Evolutionary conservation across 2,329 filamentous ascomycete genomes (phyloP).

Genomic region (Orbilia brochopaga): DNA sequence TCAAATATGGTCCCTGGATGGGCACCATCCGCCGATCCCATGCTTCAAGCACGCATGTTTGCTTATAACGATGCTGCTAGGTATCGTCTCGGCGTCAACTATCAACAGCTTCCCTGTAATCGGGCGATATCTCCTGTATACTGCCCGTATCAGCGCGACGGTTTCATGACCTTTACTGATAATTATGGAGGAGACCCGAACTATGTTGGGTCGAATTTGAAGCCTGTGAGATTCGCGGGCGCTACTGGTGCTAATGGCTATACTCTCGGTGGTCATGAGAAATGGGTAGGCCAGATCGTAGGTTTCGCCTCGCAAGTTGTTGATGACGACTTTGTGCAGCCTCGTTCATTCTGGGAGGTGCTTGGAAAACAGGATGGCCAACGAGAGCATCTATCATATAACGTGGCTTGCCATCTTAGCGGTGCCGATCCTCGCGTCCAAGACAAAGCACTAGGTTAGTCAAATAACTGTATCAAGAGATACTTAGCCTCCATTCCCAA

Average conservation of each 20-base stretch:
- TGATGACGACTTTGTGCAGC: slow-evolving; percentile 63
- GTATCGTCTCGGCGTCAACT: slow-evolving; percentile 69
- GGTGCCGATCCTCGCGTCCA: slow-evolving; percentile 65
- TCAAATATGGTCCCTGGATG: slow-evolving; percentile 70
- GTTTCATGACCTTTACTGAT: slow-evolving; percentile 55
- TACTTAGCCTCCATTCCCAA: neutral
- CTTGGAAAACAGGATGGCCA: slow-evolving; percentile 63
- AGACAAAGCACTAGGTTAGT: slow-evolving; percentile 68
- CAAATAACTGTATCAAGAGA: slow-evolving; percentile 60
- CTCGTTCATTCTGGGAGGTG: slow-evolving; percentile 62
- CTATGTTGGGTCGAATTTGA: slow-evolving; percentile 58
- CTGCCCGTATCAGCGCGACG: slow-evolving; percentile 60
- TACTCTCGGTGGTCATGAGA: slow-evolving; percentile 53
- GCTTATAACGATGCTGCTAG: slow-evolving; percentile 69
- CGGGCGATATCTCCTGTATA: slow-evolving; percentile 40
- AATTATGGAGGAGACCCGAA: slow-evolving; percentile 62
- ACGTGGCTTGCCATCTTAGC: slow-evolving; percentile 66
- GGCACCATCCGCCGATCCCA: slow-evolving; percentile 68
- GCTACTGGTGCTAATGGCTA: slow-evolving; percentile 35
- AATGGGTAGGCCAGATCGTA: slow-evolving; percentile 55
- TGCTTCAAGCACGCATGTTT: slow-evolving; percentile 68
- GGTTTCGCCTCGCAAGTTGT: slow-evolving; percentile 57
- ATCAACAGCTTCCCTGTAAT: slow-evolving; percentile 70
- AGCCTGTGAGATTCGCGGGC: slow-evolving; percentile 52
- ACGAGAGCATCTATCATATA: slow-evolving; percentile 68